These are phyloP conservation scores for Leccinum disarticulatum DNA, from an alignment of 768 basidiomycete genomes.

Conservation along the genomic window DNA sequence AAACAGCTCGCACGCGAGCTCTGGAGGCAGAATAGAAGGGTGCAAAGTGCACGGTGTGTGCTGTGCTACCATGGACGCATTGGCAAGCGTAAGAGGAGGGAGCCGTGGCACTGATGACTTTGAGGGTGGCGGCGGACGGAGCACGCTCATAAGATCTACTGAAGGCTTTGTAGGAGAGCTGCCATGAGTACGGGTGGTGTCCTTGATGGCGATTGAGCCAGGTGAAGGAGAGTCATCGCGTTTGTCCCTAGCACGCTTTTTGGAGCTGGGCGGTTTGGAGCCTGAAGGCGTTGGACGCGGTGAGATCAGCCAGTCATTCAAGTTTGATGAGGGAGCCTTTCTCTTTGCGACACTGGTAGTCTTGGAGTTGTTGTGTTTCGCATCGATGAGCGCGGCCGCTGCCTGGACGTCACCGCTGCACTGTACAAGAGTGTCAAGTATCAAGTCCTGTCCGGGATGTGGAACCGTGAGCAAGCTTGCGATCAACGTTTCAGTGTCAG, in stretches of 20 bases:
- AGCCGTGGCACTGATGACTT: conserved; percentile 37
- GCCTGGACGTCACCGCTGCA: conserved; percentile 55
- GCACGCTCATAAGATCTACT: conserved; percentile 54
- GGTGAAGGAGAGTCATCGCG: background rate
- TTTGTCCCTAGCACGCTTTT: conserved; percentile 13
- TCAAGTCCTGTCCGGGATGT: conserved; percentile 36
- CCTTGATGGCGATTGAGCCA: conserved; percentile 14
- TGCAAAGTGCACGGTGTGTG: conserved; percentile 80
- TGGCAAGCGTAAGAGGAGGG: conserved; percentile 63
- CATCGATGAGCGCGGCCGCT: conserved; percentile 45
- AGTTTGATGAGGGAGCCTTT: conserved; percentile 44
- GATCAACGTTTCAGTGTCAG: conserved; percentile 68
- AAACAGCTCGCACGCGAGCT: conserved; percentile 74
- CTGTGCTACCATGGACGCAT: conserved; percentile 59
- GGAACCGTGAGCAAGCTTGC: conserved; percentile 53
- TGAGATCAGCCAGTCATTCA: conserved; percentile 56
- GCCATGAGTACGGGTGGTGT: conserved; percentile 12
- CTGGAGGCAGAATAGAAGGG: conserved; percentile 63
- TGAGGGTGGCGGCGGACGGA: conserved; percentile 48
- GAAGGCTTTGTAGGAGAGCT: conserved; percentile 31
- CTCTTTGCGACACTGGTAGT: conserved; percentile 36
- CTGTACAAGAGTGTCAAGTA: conserved; percentile 60
- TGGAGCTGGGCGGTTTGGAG: conserved; percentile 22
- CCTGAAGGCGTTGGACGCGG: conserved; percentile 19
- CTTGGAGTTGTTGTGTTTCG: conserved; percentile 19